phyloP scores from a whole-genome alignment of 306 rosid species.

The Vicia sativa region DNA sequence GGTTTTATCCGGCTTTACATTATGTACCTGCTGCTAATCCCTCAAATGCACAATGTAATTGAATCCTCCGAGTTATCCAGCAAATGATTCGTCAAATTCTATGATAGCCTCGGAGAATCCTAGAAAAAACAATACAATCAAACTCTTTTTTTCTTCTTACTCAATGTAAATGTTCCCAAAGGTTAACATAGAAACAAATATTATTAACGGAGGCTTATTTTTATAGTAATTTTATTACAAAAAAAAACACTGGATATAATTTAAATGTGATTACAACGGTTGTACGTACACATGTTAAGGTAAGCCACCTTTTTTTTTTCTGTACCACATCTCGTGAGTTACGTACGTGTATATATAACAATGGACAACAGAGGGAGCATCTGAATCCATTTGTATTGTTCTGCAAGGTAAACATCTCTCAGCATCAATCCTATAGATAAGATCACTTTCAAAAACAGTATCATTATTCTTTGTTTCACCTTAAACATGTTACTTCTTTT shows the following conservation, averaged over 20 bases:
- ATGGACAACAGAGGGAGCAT: conserved; percentile 35
- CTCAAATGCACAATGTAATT: neutral
- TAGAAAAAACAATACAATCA: too few relatives aligned
- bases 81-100: conserved; percentile 21
- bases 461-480: neutral
- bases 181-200: too few relatives aligned
- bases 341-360: neutral
- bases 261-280: conserved; percentile 15
- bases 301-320: conserved; percentile 18
- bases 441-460: conserved; percentile 23
- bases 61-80: conserved; percentile 19
- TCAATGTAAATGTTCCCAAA: too few relatives aligned
- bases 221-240: too few relatives aligned
- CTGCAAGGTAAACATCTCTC: conserved; percentile 13
- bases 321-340: conserved; percentile 41
- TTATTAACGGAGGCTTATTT: too few relatives aligned
- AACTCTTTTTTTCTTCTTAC: too few relatives aligned
- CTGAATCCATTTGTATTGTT: conserved; percentile 20
- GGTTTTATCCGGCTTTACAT: neutral
- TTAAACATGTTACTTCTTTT: conserved; percentile 10
- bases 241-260: neutral
- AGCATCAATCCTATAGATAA: conserved; percentile 2
- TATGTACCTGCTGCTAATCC: neutral
- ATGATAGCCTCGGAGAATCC: conserved; percentile 26
- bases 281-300: conserved; percentile 22